These are phyloP conservation scores for Xenoacremonium recifei DNA, from an alignment of 2,329 filamentous ascomycete species.

Conservation along the genomic window DNA sequence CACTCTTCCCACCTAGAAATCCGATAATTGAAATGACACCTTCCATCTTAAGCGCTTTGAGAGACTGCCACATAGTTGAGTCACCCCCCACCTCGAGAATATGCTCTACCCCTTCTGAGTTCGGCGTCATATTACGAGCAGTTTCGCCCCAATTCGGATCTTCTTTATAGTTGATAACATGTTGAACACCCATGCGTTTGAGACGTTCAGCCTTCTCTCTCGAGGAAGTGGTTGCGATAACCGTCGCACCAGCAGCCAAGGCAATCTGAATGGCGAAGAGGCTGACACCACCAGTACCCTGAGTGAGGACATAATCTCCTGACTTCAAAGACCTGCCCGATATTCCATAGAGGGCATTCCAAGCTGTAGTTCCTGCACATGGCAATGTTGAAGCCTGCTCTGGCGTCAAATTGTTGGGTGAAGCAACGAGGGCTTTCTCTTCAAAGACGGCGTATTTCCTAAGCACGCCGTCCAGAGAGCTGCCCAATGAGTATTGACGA, in stretches of 20 bases:
- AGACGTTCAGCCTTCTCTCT: slow-evolving; percentile 47
- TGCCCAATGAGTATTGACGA: slow-evolving; percentile 57
- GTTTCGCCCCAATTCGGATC: slow-evolving; percentile 53
- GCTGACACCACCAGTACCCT: slow-evolving; percentile 42
- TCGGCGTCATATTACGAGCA: slow-evolving; percentile 47
- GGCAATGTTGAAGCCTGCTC: slow-evolving; percentile 50
- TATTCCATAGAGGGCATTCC: slow-evolving; percentile 13
- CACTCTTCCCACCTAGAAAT: slow-evolving; percentile 1
- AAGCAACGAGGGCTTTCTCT: slow-evolving; percentile 60
- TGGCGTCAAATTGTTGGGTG: slow-evolving; percentile 50
- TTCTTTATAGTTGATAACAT: slow-evolving; percentile 57
- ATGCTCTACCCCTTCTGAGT: slow-evolving; percentile 47
- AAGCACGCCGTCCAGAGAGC: slow-evolving; percentile 61
- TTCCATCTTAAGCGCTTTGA: slow-evolving; percentile 34
- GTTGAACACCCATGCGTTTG: slow-evolving; percentile 51
- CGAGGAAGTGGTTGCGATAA: slow-evolving; percentile 57
- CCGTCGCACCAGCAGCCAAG: slow-evolving; percentile 48
- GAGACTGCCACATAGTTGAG: slow-evolving; percentile 44
- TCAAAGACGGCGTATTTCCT: slow-evolving; percentile 63
- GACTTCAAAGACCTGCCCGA: slow-evolving; percentile 27
- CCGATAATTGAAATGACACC: slow-evolving; percentile 32
- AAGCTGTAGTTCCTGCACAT: slow-evolving; percentile 43
- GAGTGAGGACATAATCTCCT: slow-evolving; percentile 37
- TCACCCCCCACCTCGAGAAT: slow-evolving; percentile 57
- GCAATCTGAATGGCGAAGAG: slow-evolving; percentile 40